A percentile compares a stretch with the other conserved stretches of the same genome.
phyloP scores from a whole-genome alignment of 306 rosid genomes.

The Vigna unguiculata region DNA sequence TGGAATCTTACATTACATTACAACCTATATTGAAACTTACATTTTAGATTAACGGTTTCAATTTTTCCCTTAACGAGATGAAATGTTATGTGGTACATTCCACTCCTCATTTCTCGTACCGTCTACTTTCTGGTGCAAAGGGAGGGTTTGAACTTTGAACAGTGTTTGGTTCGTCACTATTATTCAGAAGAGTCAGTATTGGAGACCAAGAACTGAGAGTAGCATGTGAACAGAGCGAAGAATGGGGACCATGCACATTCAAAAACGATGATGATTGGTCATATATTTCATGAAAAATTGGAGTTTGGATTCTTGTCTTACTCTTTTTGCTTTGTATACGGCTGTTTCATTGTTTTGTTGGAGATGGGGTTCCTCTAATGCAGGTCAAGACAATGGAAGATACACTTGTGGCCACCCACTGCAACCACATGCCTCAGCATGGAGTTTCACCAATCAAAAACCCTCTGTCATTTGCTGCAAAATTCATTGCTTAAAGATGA shows the following conservation, averaged over 20 bases:
- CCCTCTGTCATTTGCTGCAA: not conserved
- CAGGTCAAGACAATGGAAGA: constrained; percentile 27
- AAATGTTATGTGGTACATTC: constrained; percentile 23
- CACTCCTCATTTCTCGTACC: not conserved
- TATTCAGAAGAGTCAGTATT: not conserved
- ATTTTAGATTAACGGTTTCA: not conserved
- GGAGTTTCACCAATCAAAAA: constrained; percentile 12
- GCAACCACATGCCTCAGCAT: not conserved
- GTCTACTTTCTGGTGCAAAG: not conserved
- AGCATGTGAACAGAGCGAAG: constrained; percentile 17
- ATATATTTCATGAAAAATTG: not conserved
- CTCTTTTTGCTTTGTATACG: not conserved
- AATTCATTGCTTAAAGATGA: not conserved
- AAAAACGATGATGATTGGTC: not conserved
- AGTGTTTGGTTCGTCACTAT: not conserved
- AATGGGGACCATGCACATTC: constrained; percentile 29
- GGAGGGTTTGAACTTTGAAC: not conserved
- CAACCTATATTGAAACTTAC: not conserved
- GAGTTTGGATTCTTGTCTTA: constrained; percentile 1
- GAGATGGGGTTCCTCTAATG: constrained; percentile 10
- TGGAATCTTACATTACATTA: not conserved
- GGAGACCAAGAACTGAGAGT: not conserved
- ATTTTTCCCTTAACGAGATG: not conserved
- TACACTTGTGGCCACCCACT: not conserved
- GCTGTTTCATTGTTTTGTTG: constrained; percentile 27